phyloP scores from a whole-genome alignment of 2,329 filamentous ascomycete genomes.

The Fusarium sp. region DNA sequence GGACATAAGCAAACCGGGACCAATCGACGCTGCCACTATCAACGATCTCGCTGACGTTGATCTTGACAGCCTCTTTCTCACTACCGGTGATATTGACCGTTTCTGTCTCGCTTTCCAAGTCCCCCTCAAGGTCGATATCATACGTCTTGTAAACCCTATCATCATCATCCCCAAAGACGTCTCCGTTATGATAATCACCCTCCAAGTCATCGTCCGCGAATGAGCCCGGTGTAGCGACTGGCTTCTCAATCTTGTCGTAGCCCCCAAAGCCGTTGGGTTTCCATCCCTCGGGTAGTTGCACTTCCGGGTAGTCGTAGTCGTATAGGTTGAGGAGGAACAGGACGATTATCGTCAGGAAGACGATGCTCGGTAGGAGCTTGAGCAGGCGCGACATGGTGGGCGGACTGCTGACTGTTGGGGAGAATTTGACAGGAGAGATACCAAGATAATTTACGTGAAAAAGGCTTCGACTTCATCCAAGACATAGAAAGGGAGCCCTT shows the following conservation, averaged over 20 bases:
- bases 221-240: not conserved
- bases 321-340: not conserved
- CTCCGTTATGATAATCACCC: not conserved
- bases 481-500: not conserved
- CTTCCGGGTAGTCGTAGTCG: not conserved
- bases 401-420: not conserved
- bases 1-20: constrained; percentile 61
- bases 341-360: not conserved
- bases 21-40: constrained; percentile 18
- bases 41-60: not conserved
- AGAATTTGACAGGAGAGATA: not conserved
- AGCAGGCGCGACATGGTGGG: constrained; percentile 2
- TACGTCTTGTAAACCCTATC: not conserved
- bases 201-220: not conserved
- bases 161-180: not conserved
- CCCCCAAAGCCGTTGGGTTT: not conserved
- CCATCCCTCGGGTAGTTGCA: not conserved
- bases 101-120: not conserved
- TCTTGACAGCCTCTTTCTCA: not conserved
- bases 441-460: too few species aligned
- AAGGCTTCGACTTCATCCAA: not conserved
- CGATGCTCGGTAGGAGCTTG: constrained; percentile 5
- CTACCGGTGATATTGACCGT: too few species aligned
- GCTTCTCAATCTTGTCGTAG: not conserved
- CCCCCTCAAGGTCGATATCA: not conserved